phyloP scores from a whole-genome alignment of 164 flowering plant species.

The Aristolochia californica region DNA sequence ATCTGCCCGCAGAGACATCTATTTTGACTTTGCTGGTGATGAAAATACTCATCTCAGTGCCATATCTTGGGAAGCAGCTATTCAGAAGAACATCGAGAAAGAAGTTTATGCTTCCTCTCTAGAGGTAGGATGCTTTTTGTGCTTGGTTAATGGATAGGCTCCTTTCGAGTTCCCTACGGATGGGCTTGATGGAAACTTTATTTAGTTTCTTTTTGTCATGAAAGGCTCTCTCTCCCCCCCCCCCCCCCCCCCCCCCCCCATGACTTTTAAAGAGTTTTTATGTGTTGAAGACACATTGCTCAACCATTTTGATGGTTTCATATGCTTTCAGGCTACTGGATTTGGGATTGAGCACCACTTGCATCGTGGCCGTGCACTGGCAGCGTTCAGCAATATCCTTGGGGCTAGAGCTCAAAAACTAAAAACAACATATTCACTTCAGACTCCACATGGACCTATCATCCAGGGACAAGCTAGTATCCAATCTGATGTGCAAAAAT shows the following conservation, averaged over 20 bases:
- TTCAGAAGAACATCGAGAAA: constrained; percentile 77
- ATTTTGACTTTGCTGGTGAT: constrained; percentile 27
- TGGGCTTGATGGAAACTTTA: not conserved
- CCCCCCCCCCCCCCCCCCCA: too few relatives aligned
- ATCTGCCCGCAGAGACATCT: constrained; percentile 32
- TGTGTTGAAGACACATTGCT: not conserved
- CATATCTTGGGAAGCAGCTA: constrained; percentile 83
- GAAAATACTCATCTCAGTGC: constrained; percentile 52
- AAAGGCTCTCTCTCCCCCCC: not conserved
- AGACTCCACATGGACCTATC: constrained; percentile 32
- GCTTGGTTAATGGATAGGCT: constrained; percentile 1
- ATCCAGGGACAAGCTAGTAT: constrained; percentile 47
- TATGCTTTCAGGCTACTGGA: constrained; percentile 48
- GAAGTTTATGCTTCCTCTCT: constrained; percentile 69
- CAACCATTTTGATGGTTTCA: constrained; percentile 3
- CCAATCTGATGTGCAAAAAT: constrained; percentile 72
- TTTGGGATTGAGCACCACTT: constrained; percentile 82
- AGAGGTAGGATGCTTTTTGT: constrained; percentile 27
- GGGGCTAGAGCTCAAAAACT: constrained; percentile 47
- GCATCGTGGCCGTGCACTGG: constrained; percentile 93
- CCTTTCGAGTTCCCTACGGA: too few relatives aligned
- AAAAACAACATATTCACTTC: constrained; percentile 26
- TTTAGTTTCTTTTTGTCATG: not conserved
- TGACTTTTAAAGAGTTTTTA: not conserved
- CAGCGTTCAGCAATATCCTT: constrained; percentile 78